Evolutionary conservation across 2,329 filamentous ascomycete species (phyloP).

Genomic region (Myriosclerotinia scirpicola): DNA sequence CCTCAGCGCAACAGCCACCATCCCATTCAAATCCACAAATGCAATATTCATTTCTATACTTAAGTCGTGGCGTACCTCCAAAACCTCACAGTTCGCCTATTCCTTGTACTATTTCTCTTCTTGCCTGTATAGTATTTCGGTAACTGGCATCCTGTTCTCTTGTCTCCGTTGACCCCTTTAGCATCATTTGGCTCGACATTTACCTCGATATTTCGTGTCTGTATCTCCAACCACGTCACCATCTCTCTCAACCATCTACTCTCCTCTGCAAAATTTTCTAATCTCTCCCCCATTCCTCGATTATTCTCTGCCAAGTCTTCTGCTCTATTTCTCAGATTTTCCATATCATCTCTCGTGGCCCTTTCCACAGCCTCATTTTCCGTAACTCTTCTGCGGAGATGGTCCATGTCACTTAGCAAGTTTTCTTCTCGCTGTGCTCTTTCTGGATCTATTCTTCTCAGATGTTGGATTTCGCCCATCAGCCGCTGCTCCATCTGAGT

Average conservation of each 20-base stretch:
- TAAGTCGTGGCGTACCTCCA: background rate
- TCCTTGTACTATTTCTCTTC: background rate
- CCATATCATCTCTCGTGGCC: background rate
- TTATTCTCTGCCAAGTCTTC: background rate
- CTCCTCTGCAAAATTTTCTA: background rate
- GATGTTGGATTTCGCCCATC: background rate
- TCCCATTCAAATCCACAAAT: background rate
- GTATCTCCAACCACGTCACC: background rate
- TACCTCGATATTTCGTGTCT: background rate
- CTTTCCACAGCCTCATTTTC: background rate
- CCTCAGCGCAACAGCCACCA: background rate
- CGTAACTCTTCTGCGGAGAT: background rate
- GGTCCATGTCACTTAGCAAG: background rate
- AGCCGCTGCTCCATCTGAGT: background rate
- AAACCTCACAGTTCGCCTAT: background rate
- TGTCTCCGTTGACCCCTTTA: background rate
- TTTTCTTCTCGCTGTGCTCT: background rate
- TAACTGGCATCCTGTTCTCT: background rate
- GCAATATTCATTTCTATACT: background rate
- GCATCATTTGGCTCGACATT: background rate
- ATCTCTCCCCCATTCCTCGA: background rate
- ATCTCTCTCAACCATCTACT: background rate
- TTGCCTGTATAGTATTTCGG: background rate
- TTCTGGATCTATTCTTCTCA: background rate
- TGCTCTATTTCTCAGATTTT: background rate